Conservation (phyloP, 2,329 filamentous ascomycete species). For the Monilinia laxa region DNA sequence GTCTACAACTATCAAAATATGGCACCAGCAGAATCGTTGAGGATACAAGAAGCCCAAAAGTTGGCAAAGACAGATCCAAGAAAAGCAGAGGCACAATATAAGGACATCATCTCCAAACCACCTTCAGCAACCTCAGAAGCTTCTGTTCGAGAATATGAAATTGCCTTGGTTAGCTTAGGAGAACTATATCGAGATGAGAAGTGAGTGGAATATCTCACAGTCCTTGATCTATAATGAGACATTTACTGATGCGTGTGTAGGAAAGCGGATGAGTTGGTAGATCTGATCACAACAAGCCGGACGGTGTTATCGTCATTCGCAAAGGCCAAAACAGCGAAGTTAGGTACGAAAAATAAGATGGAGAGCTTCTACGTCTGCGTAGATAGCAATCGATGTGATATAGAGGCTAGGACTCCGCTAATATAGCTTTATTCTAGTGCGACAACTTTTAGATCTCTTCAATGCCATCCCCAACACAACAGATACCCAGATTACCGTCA, state of each 20-base stretch:
- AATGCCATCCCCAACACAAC: conserved; percentile 88
- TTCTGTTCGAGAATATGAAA: conserved; percentile 88
- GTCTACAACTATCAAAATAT: conserved; percentile 43
- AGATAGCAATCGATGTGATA: neutral
- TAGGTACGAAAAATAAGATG: conserved; percentile 61
- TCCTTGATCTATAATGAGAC: conserved; percentile 11
- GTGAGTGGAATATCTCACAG: conserved; percentile 47
- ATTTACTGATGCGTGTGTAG: conserved; percentile 47
- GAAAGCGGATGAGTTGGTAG: conserved; percentile 80
- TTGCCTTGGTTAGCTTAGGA: conserved; percentile 81
- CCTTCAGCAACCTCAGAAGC: conserved; percentile 80
- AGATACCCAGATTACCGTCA: conserved; percentile 91
- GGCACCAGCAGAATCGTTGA: conserved; percentile 58
- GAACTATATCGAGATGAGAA: conserved; percentile 90
- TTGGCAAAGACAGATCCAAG: conserved; percentile 75
- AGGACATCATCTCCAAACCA: conserved; percentile 82
- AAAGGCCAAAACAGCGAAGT: conserved; percentile 97
- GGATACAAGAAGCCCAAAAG: conserved; percentile 87
- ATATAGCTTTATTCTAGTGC: conserved; percentile 58
- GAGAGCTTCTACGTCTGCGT: neutral
- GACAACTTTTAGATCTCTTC: conserved; percentile 94
- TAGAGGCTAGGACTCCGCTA: neutral
- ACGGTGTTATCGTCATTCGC: conserved; percentile 93
- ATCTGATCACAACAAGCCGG: conserved; percentile 85
- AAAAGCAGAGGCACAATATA: conserved; percentile 85